Conservation (phyloP, 257 asterid species). For the Sherardia arvensis region DNA sequence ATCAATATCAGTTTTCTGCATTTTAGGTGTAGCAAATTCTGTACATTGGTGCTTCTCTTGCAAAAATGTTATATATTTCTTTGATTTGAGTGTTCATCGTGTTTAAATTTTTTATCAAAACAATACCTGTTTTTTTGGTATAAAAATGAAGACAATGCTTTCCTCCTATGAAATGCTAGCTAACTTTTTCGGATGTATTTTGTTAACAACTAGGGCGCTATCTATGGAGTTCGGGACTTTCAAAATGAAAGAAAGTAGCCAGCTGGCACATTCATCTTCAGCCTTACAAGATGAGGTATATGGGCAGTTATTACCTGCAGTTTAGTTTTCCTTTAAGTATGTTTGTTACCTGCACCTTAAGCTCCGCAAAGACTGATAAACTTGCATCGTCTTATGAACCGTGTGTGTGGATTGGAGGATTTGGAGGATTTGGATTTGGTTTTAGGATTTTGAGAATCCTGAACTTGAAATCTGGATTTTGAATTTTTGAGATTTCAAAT, state of each 20-base stretch:
- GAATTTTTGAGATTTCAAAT: too few species aligned
- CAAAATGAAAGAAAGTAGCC: conserved; percentile 55
- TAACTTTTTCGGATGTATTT: conserved; percentile 1
- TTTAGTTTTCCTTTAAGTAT: background rate
- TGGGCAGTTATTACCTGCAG: background rate
- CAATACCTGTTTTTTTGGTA: background rate
- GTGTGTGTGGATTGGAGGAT: too few species aligned
- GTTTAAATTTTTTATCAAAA: background rate
- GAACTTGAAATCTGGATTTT: too few species aligned
- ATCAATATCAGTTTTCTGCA: background rate
- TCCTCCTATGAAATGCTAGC: background rate
- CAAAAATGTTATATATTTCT: background rate
- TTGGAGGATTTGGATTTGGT: too few species aligned
- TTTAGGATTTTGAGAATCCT: too few species aligned
- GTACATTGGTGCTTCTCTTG: background rate
- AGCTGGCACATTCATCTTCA: conserved; percentile 55
- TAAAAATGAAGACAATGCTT: background rate
- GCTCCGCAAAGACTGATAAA: background rate
- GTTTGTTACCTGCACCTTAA: background rate
- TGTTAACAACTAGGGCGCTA: conserved; percentile 38
- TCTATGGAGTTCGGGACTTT: conserved; percentile 90
- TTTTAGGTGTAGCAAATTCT: background rate
- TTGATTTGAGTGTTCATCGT: background rate
- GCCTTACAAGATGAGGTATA: conserved; percentile 98
- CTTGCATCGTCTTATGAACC: background rate